Base-by-base conservation (phyloP, 2,329 filamentous ascomycete species). In the Curvularia spicifera region DNA sequence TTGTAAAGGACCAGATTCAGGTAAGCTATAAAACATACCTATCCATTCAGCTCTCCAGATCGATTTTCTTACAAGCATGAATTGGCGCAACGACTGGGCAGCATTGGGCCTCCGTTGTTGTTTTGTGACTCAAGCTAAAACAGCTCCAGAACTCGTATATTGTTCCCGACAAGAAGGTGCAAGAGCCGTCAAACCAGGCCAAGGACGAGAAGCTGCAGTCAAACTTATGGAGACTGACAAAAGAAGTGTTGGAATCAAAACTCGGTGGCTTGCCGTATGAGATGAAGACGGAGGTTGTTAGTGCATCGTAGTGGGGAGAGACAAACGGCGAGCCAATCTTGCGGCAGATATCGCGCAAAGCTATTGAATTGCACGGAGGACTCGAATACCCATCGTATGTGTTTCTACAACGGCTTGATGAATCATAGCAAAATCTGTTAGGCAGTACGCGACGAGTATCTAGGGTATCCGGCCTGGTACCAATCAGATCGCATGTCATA, bases 121-220 rank as follows among this genome's bases (percentile, higher is more conserved):
- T 31, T 43, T 31, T 6, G 15, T 15, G 35, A 40, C 13, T 18
- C 10, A 13, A 39, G 43, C 56, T 57, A 24, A 28, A 28, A 57
- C 26, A 28, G 20, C 37, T 6, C 4, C 18, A 81, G 58, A 81
- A 80, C 1, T 65, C 72, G 56, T 84, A 84, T 59, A 73, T 84
- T 50, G 76, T 84, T 13, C 81, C 82, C 3, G 81, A 84, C 59
- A 71, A 79, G 15, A 83, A 82, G 68, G 75, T 82, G 3, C 76
- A 76, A 1, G 76, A 79, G 20, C 73, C 78, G 3, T 78, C 75
- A 3, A 77, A 72, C 8, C 76, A 82, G 60, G 80, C 78, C 1
- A 70, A 76, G 61, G 78, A 82, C 56, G 77, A 78, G 43, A 71
- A 72, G 39, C 61, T 84, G 56, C 73, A 77, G 5, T 75, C 81